phyloP scores from a whole-genome alignment of 1,284 basidiomycete species.

The Boletus sp. region DNA sequence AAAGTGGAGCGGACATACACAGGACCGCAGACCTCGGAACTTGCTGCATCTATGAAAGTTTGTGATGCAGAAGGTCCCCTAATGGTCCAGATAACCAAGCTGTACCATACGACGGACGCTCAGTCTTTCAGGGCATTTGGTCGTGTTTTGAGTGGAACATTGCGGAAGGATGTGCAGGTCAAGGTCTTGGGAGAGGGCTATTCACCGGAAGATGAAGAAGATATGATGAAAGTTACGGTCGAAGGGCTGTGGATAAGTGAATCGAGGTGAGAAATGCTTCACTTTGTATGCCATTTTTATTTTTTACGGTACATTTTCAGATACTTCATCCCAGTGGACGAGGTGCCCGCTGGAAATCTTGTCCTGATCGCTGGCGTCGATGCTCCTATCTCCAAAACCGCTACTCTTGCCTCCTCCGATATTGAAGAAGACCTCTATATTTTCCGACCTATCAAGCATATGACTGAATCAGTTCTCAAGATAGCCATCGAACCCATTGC shows the following conservation, averaged over 20 bases:
- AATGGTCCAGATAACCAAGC: conserved; percentile 90
- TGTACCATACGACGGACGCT: conserved; percentile 95
- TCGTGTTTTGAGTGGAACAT: conserved; percentile 88
- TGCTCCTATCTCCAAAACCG: conserved; percentile 91
- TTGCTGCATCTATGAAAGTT: conserved; percentile 75
- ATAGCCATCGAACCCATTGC: conserved; percentile 97
- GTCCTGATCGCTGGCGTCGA: conserved; percentile 93
- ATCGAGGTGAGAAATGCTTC: conserved; percentile 58
- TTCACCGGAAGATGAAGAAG: conserved; percentile 97
- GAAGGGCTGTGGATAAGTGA: conserved; percentile 90
- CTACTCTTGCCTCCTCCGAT: conserved; percentile 75
- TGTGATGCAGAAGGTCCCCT: conserved; percentile 86
- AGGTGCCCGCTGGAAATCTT: conserved; percentile 88
- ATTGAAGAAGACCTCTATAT: conserved; percentile 87
- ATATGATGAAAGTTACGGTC: conserved; percentile 86
- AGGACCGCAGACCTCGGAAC: conserved; percentile 77
- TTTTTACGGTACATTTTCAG: conserved; percentile 39
- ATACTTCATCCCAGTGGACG: conserved; percentile 86
- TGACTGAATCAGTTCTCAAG: conserved; percentile 97
- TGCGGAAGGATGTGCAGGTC: conserved; percentile 77
- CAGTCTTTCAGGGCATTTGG: conserved; percentile 95
- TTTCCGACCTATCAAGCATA: conserved; percentile 92
- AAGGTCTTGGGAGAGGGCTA: conserved; percentile 98
- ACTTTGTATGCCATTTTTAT: conserved; percentile 1
- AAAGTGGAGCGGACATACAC: conserved; percentile 87